phyloP scores from a whole-genome alignment of 805 yeast species.

The Maudiozyma serrabonitensis region DNA sequence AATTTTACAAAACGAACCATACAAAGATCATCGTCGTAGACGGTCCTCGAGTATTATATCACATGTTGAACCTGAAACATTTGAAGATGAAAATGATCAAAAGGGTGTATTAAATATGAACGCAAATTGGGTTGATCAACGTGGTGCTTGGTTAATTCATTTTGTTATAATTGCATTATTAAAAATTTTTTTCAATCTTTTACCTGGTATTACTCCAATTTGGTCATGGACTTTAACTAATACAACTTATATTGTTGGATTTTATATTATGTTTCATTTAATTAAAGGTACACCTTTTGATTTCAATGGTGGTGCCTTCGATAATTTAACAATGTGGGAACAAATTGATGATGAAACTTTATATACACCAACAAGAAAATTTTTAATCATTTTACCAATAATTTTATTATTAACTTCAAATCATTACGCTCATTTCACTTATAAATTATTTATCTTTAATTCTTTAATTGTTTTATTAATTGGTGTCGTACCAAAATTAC shows the following conservation, averaged over 20 bases:
- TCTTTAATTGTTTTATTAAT: slow-evolving; percentile 63
- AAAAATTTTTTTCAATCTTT: slow-evolving; percentile 65
- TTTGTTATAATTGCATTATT: slow-evolving; percentile 68
- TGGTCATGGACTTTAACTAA: slow-evolving; percentile 93
- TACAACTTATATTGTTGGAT: slow-evolving; percentile 79
- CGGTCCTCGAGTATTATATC: slow-evolving; percentile 85
- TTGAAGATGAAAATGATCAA: slow-evolving; percentile 89
- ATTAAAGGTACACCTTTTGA: slow-evolving; percentile 97
- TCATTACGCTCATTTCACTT: slow-evolving; percentile 80
- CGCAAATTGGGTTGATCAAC: slow-evolving; percentile 92
- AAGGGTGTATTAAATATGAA: slow-evolving; percentile 80
- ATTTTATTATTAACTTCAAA: slow-evolving; percentile 76
- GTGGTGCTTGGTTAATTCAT: slow-evolving; percentile 95
- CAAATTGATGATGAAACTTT: slow-evolving; percentile 92
- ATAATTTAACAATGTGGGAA: slow-evolving; percentile 96
- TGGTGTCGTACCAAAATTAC: slow-evolving; percentile 87
- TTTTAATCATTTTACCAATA: slow-evolving; percentile 86
- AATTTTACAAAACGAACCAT: slow-evolving; percentile 21
- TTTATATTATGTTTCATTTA: slow-evolving; percentile 92
- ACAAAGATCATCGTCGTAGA: slow-evolving; percentile 40
- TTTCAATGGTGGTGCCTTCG: slow-evolving; percentile 93
- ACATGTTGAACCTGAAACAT: slow-evolving; percentile 85
- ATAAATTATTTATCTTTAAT: slow-evolving; percentile 69
- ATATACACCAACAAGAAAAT: slow-evolving; percentile 93
- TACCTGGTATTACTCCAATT: slow-evolving; percentile 74